Conservation (phyloP, 371 early-diverging fungal species). For the Lichtheimia ramosa region DNA sequence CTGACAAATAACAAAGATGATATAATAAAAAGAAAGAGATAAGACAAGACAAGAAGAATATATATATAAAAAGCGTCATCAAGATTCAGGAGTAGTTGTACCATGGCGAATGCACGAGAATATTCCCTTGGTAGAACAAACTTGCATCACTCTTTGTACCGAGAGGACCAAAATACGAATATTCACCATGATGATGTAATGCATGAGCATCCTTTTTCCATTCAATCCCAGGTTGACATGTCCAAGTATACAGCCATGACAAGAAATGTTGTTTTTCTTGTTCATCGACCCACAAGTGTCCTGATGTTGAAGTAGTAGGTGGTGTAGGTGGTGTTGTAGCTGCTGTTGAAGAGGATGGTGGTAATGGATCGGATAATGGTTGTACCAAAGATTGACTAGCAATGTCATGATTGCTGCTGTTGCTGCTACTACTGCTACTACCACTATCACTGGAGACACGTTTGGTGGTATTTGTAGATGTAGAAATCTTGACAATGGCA, state of each 20-base stretch:
- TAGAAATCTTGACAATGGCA: too few relatives aligned
- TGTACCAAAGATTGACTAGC: too few relatives aligned
- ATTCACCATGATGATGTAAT: constrained; percentile 8
- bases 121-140: not conserved
- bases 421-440: not conserved
- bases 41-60: not conserved
- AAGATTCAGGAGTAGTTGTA: too few relatives aligned
- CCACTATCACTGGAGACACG: not conserved
- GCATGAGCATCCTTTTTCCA: not conserved
- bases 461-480: not conserved
- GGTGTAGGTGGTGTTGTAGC: too few relatives aligned
- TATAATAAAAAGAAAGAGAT: too few relatives aligned
- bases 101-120: not conserved
- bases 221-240: constrained; percentile 6
- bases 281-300: not conserved
- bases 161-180: constrained; percentile 15
- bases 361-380: too few relatives aligned
- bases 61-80: not conserved
- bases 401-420: not conserved
- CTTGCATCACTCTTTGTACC: constrained; percentile 1
- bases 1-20: not conserved
- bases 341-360: too few relatives aligned
- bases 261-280: constrained; percentile 9
- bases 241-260: constrained; percentile 6
- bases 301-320: too few relatives aligned